Evolutionary conservation across 2,329 filamentous ascomycete genomes (phyloP).

Genomic region (Cytospora schulzeri): DNA sequence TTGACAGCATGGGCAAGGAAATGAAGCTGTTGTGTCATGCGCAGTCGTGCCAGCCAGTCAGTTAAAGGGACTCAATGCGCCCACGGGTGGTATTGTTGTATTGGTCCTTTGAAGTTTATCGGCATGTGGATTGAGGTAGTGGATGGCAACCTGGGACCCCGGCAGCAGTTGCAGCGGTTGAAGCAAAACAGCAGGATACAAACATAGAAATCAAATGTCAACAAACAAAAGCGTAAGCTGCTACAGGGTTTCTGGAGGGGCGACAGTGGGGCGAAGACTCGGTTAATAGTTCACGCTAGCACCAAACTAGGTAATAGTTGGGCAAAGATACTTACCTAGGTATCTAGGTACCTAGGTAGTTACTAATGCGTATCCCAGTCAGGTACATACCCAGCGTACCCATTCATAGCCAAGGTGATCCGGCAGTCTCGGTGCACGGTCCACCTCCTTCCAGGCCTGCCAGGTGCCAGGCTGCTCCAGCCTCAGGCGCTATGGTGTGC

Average conservation of each 20-base stretch:
- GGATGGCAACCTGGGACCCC: neutral
- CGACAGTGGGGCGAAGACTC: neutral
- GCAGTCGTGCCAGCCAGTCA: neutral
- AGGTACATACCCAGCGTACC: neutral
- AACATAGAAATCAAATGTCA: neutral
- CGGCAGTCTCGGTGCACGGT: neutral
- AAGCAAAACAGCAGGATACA: neutral
- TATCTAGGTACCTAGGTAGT: neutral
- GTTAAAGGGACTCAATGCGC: neutral
- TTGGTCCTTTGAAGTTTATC: neutral
- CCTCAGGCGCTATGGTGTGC: neutral
- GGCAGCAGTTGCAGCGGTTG: neutral
- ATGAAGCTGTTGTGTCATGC: slow-evolving; percentile 8
- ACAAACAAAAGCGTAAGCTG: slow-evolving; percentile 9
- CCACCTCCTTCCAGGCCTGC: neutral
- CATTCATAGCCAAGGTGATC: neutral
- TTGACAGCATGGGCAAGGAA: neutral
- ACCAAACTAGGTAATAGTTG: too few species aligned
- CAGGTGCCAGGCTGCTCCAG: slow-evolving; percentile 1
- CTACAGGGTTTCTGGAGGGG: neutral
- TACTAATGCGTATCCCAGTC: neutral
- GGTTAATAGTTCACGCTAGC: neutral
- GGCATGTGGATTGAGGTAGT: neutral
- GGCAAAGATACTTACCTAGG: neutral
- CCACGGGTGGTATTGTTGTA: neutral